Percentiles rank a stretch among this genome's conserved stretches.
These are phyloP conservation scores for Gonium pectorale DNA, from an alignment of 139 green algal species.

Conservation along the genomic window DNA sequence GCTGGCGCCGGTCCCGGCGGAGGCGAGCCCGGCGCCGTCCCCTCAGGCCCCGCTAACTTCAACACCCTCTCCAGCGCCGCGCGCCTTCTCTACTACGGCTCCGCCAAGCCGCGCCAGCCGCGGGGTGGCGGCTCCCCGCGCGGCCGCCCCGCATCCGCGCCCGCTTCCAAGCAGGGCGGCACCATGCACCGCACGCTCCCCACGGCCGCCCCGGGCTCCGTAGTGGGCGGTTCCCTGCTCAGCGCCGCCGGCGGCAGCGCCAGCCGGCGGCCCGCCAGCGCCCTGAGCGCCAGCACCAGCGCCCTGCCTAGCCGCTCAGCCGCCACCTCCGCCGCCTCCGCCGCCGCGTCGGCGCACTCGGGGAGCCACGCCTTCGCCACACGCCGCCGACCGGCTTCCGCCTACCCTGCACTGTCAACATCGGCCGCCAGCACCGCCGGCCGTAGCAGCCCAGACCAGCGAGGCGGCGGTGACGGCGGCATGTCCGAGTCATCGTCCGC, in stretches of 20 bases:
- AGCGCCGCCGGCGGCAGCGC: background rate
- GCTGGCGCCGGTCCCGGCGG: no score
- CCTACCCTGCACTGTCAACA: no score
- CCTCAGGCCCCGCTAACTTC: background rate
- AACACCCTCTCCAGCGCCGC: background rate
- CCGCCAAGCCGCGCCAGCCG: background rate
- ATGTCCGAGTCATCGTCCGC: no score
- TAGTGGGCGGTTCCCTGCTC: no score
- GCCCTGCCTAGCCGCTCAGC: no score
- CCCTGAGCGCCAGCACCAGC: background rate
- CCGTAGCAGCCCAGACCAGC: no score
- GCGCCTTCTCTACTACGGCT: slow-evolving; percentile 30
- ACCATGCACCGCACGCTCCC: background rate
- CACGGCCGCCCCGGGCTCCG: no score
- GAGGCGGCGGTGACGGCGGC: no score
- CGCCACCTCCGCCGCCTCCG: background rate
- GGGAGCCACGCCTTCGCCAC: no score
- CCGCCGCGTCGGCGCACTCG: background rate
- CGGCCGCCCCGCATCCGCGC: slow-evolving; percentile 6
- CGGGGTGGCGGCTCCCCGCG: background rate
- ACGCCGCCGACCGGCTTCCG: no score
- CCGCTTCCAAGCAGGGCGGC: background rate
- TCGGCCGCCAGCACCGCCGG: no score
- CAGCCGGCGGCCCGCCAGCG: background rate
- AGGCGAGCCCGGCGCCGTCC: no score